These are phyloP conservation scores for Mytilinidion resinicola DNA, from an alignment of 495 filamentous ascomycete species.

Conservation along the genomic window DNA sequence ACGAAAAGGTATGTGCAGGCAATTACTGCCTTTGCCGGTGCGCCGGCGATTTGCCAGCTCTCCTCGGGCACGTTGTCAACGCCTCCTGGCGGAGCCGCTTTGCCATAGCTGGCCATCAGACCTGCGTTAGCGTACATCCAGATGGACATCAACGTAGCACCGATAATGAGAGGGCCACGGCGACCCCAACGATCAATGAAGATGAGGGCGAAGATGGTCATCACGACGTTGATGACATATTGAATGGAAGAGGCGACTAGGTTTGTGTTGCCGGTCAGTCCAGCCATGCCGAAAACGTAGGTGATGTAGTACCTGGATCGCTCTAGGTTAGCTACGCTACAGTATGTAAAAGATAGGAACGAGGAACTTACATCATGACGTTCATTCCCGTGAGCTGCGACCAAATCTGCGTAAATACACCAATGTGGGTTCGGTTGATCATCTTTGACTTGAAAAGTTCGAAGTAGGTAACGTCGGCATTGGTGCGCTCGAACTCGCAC, in stretches of 20 bases:
- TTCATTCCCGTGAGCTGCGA: slow-evolving; percentile 80
- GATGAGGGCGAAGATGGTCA: slow-evolving; percentile 44
- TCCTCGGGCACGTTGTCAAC: slow-evolving; percentile 30
- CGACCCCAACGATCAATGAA: slow-evolving; percentile 56
- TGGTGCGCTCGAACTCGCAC: slow-evolving; percentile 61
- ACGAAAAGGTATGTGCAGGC: slow-evolving; percentile 41
- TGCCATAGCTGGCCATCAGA: slow-evolving; percentile 50
- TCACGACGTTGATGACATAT: slow-evolving; percentile 60
- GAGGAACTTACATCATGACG: slow-evolving; percentile 61
- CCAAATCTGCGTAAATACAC: slow-evolving; percentile 79
- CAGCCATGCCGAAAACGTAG: slow-evolving; percentile 30
- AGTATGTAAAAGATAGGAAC: background rate
- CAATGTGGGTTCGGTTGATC: slow-evolving; percentile 68
- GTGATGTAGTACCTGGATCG: slow-evolving; percentile 36
- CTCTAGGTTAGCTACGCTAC: background rate
- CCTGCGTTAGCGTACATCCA: slow-evolving; percentile 67
- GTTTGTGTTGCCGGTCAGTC: slow-evolving; percentile 37
- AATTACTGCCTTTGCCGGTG: slow-evolving; percentile 35
- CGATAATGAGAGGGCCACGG: slow-evolving; percentile 56
- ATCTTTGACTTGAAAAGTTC: slow-evolving; percentile 66
- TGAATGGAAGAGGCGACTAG: slow-evolving; percentile 66
- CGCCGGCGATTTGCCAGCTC: slow-evolving; percentile 26
- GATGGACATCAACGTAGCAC: slow-evolving; percentile 59
- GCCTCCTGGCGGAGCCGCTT: slow-evolving; percentile 25
- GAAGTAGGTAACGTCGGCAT: slow-evolving; percentile 57